These are phyloP conservation scores for Lasiosphaeris hirsuta DNA, from an alignment of 495 filamentous ascomycete species.

Conservation along the genomic window DNA sequence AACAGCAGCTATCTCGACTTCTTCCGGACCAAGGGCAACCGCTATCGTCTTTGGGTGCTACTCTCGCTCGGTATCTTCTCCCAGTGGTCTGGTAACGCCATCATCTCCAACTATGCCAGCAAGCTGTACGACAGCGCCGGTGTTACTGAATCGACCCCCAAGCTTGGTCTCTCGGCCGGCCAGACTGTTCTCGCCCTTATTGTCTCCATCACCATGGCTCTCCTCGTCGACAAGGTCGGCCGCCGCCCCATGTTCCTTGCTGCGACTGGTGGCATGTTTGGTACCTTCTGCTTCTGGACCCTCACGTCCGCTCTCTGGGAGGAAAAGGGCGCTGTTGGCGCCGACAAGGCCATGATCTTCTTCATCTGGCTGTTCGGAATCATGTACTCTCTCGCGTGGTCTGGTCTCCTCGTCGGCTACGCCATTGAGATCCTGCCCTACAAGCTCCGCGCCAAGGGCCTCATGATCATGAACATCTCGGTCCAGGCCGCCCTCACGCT, in stretches of 20 bases:
- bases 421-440: conserved; percentile 70
- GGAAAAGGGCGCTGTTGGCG: conserved; percentile 34
- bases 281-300: conserved; percentile 57
- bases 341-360: conserved; percentile 51
- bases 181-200: conserved; percentile 51
- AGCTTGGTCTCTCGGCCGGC: conserved; percentile 51
- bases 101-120: conserved; percentile 62
- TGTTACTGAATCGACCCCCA: conserved; percentile 46
- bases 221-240: conserved; percentile 59
- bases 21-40: conserved; percentile 66
- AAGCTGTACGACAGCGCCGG: conserved; percentile 58
- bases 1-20: conserved; percentile 55
- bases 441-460: conserved; percentile 60
- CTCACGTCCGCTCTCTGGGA: conserved; percentile 40
- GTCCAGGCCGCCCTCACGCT: conserved; percentile 51
- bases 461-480: conserved; percentile 52
- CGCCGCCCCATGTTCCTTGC: conserved; percentile 57
- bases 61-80: conserved; percentile 60
- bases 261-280: conserved; percentile 58
- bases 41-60: conserved; percentile 57
- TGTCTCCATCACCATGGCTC: conserved; percentile 51
- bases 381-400: conserved; percentile 60
- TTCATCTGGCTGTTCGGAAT: conserved; percentile 55
- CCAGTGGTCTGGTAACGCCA: conserved; percentile 67
- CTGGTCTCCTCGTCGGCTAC: conserved; percentile 63